A percentile compares a stretch with the other conserved stretches of the same genome.
Conservation (phyloP, 768 basidiomycete genomes). For the Tulasnella sp. region DNA sequence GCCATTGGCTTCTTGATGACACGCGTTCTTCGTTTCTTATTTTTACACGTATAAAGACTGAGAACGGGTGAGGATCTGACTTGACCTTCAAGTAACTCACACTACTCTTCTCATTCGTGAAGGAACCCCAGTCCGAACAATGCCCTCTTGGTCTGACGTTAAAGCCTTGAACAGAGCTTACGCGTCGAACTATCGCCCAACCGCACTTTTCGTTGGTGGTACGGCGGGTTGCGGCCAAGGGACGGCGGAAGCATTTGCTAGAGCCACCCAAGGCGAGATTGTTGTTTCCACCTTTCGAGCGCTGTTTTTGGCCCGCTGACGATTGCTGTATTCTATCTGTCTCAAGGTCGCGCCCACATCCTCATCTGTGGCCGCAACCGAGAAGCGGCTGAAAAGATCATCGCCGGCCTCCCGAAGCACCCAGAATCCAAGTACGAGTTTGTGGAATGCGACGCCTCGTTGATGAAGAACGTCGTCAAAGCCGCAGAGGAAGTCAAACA, state of each 20-base stretch:
- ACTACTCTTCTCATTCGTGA: no score
- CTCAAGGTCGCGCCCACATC: slow-evolving; percentile 36
- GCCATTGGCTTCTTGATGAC: no score
- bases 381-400: slow-evolving; percentile 37
- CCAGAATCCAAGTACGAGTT: slow-evolving; percentile 42
- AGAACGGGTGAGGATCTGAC: no score
- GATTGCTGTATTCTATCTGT: slow-evolving; percentile 25
- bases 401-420: slow-evolving; percentile 36
- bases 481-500: slow-evolving; percentile 16
- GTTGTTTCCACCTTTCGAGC: slow-evolving; percentile 8
- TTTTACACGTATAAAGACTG: no score
- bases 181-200: slow-evolving; percentile 6
- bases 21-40: no score
- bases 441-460: slow-evolving; percentile 40
- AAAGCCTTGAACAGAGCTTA: slow-evolving; percentile 15
- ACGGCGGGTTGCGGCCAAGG: slow-evolving; percentile 36
- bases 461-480: slow-evolving; percentile 38
- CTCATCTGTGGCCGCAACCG: slow-evolving; percentile 39
- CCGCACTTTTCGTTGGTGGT: slow-evolving; percentile 35
- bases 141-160: slow-evolving; percentile 23
- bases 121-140: neutral
- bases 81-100: no score
- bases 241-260: slow-evolving; percentile 31
- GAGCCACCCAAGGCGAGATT: slow-evolving; percentile 31
- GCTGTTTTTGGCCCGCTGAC: no score